These are phyloP conservation scores for Exophiala lecanii-corni DNA, from an alignment of 2,329 filamentous ascomycete species.

Conservation along the genomic window DNA sequence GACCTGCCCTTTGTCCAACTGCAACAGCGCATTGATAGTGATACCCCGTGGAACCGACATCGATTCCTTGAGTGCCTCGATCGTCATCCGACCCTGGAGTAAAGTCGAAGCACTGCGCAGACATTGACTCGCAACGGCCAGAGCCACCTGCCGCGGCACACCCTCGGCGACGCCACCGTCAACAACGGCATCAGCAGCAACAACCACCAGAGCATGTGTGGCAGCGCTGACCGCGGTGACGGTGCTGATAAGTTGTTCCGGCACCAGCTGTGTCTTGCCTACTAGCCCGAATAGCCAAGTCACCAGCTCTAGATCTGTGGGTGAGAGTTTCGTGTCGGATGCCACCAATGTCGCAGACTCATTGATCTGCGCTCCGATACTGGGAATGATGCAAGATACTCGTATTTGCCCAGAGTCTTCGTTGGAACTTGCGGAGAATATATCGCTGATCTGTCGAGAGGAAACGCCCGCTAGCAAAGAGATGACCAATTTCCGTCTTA, in stretches of 20 bases:
- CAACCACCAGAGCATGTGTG: conserved; percentile 12
- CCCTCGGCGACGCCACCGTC: conserved; percentile 52
- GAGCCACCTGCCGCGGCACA: conserved; percentile 45
- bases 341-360: conserved; percentile 46
- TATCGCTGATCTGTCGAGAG: conserved; percentile 29
- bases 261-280: conserved; percentile 47
- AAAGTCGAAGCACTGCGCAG: conserved; percentile 32
- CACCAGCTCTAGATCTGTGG: conserved; percentile 37
- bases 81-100: not conserved
- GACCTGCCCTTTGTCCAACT: not conserved
- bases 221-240: conserved; percentile 50
- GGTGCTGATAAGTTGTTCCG: conserved; percentile 52
- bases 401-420: conserved; percentile 18
- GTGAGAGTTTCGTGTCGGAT: conserved; percentile 40
- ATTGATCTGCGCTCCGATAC: conserved; percentile 42
- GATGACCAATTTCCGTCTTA: conserved; percentile 46
- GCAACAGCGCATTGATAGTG: not conserved
- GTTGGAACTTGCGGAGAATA: not conserved
- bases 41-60: not conserved
- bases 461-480: conserved; percentile 48
- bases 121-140: conserved; percentile 49
- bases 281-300: conserved; percentile 37
- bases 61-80: not conserved
- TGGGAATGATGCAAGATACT: conserved; percentile 42
- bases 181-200: conserved; percentile 48